Percentiles rank a stretch among this genome's conserved stretches.
phyloP scores from a whole-genome alignment of 2,329 filamentous ascomycete genomes.

The Fusarium nematophilum region DNA sequence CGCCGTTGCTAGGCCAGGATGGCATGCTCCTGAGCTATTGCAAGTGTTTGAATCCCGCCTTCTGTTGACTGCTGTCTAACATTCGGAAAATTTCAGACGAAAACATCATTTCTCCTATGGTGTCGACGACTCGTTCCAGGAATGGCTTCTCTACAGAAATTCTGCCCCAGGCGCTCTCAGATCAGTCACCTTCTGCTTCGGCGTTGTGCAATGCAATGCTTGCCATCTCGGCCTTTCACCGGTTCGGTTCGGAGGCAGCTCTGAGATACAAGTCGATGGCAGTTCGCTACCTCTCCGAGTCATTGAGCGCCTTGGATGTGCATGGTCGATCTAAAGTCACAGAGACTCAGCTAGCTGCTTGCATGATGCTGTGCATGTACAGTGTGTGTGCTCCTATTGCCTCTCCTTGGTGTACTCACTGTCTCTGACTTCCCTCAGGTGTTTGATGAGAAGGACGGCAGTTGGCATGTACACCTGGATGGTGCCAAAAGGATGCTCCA shows the following conservation, averaged over 20 bases:
- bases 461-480: constrained; percentile 10
- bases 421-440: not conserved
- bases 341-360: constrained; percentile 8
- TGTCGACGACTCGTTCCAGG: not conserved
- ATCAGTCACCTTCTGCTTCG: not conserved
- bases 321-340: not conserved
- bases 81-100: not conserved
- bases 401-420: too few species aligned
- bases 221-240: constrained; percentile 5
- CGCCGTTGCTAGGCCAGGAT: constrained; percentile 18
- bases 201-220: constrained; percentile 5
- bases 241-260: not conserved
- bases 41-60: not conserved
- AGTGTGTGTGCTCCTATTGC: not conserved
- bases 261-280: constrained; percentile 1
- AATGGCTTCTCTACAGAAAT: constrained; percentile 11
- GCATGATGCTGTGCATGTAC: constrained; percentile 20
- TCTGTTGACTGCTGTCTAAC: too few species aligned
- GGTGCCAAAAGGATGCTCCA: constrained; percentile 9
- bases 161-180: not conserved
- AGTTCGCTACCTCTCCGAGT: not conserved
- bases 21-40: constrained; percentile 9
- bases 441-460: constrained; percentile 7
- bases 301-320: not conserved
- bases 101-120: constrained; percentile 6